Conservation (phyloP, 352 stramenopile genomes). For the Globisporangium radiosum region DNA sequence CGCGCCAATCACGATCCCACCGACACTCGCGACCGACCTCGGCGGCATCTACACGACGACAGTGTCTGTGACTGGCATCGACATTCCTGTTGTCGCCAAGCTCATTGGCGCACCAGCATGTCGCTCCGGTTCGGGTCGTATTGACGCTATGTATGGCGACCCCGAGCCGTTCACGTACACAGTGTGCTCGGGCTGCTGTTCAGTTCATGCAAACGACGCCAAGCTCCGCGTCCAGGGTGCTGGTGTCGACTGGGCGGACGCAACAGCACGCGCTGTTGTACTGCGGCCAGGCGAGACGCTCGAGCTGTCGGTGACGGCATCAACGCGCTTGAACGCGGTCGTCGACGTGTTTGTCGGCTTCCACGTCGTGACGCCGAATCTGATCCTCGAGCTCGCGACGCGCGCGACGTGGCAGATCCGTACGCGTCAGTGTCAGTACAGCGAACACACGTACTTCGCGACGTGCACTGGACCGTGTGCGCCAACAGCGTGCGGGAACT, state of each 20-base stretch:
- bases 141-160: slow-evolving; percentile 47
- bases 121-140: slow-evolving; percentile 38
- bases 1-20: slow-evolving; percentile 10
- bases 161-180: slow-evolving; percentile 40
- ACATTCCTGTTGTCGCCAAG: slow-evolving; percentile 58
- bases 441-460: slow-evolving; percentile 35
- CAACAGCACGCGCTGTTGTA: slow-evolving; percentile 29
- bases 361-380: slow-evolving; percentile 63
- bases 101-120: slow-evolving; percentile 61
- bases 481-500: slow-evolving; percentile 33
- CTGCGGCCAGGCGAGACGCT: slow-evolving; percentile 38
- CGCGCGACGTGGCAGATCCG: slow-evolving; percentile 51
- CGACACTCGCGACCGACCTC: slow-evolving; percentile 27
- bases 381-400: slow-evolving; percentile 48
- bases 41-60: slow-evolving; percentile 27
- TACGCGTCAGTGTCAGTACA: slow-evolving; percentile 52
- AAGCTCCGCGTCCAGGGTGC: slow-evolving; percentile 34
- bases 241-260: slow-evolving; percentile 25
- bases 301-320: slow-evolving; percentile 39
- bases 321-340: slow-evolving; percentile 50
- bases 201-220: slow-evolving; percentile 41
- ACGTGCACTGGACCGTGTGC: slow-evolving; percentile 42
- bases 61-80: slow-evolving; percentile 38
- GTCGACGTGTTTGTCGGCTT: slow-evolving; percentile 65
- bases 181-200: slow-evolving; percentile 62